Base-by-base conservation (phyloP, 768 basidiomycete genomes). In the Leucogyrophana mollusca region DNA sequence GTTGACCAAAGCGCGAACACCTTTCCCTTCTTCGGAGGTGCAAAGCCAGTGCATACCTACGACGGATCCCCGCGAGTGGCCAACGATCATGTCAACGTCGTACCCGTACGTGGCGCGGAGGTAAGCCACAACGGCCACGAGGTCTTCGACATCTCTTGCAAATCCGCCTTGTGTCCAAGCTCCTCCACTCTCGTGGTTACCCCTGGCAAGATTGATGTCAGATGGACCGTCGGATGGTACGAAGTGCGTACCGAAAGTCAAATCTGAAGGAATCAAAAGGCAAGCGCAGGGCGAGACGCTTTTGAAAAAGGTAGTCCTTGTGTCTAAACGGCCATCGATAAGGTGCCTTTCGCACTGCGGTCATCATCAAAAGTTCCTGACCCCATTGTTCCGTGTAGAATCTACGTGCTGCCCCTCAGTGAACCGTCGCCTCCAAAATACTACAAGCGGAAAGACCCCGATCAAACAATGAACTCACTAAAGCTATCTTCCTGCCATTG, bases 251-350 rank as follows among this genome's bases (percentile, higher is more conserved):
- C 87, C 88, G 79, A 67, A 93, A 93, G 62, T 93, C 90, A 57
- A 93, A 90, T 24, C 89, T 78, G 61, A 92, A 90, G 3, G 88
- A 90, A 62, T 93, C 90, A 18, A 87, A 57, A 0, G 87, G 84
- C 11, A 90, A 64, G 30, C 69, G 72, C 32, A 64, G 60, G 3
- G 86, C 87, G 16, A 92, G 79, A 11, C 76, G 79, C 58, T 83
- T 84, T 64, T 87, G 85, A 70, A 85, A 90, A 39, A 92, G 62
- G 66, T 92, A 92, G 60, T 92, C 85, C 56, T 90, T 90, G 64
- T 92, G 90, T 57, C 89, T 91, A 64, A 39, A 56, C 20, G 27
- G 34, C 48, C 44, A 40, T 21, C 32, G 13, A 30, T 30, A 30
- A 30, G 27, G 27, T 13, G 13, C 27, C 27, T 30, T 30, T 6